phyloP scores from a whole-genome alignment of 2,329 filamentous ascomycete species.

The Aureobasidium leucospermi region DNA sequence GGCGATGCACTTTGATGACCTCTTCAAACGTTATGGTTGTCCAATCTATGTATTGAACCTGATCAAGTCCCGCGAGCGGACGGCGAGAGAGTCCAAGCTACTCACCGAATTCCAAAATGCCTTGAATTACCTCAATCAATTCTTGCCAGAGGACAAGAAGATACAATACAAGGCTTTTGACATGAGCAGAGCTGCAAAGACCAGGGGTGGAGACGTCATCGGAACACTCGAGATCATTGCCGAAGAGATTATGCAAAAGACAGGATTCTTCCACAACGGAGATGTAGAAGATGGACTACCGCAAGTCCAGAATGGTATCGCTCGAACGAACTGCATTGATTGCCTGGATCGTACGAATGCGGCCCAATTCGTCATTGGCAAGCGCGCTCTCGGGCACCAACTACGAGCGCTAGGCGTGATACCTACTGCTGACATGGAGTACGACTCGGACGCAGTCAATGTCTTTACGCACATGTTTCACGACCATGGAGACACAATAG shows the following conservation, averaged over 20 bases:
- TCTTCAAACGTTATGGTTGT: conserved; percentile 88
- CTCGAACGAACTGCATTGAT: conserved; percentile 95
- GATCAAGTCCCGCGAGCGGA: conserved; percentile 77
- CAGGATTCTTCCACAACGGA: conserved; percentile 93
- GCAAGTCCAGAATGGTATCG: conserved; percentile 81
- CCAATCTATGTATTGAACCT: conserved; percentile 89
- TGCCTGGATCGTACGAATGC: conserved; percentile 96
- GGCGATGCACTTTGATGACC: conserved; percentile 86
- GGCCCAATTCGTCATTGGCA: conserved; percentile 95
- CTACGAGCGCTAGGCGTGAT: conserved; percentile 87
- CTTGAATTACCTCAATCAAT: conserved; percentile 89
- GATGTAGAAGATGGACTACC: conserved; percentile 59
- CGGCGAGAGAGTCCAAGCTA: conserved; percentile 84
- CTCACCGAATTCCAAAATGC: conserved; percentile 80
- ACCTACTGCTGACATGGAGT: conserved; percentile 69
- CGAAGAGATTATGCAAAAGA: conserved; percentile 75
- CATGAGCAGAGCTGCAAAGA: conserved; percentile 93
- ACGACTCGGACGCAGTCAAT: conserved; percentile 92
- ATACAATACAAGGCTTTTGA: conserved; percentile 96
- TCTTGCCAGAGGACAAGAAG: conserved; percentile 72
- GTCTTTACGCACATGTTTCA: conserved; percentile 96
- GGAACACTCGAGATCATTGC: conserved; percentile 83
- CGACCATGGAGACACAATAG: conserved; percentile 95
- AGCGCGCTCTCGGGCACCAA: conserved; percentile 85
- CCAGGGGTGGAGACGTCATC: conserved; percentile 86